These are phyloP conservation scores for Nitzschia inconspicua DNA, from an alignment of 108 stramenopile genomes.

Conservation along the genomic window DNA sequence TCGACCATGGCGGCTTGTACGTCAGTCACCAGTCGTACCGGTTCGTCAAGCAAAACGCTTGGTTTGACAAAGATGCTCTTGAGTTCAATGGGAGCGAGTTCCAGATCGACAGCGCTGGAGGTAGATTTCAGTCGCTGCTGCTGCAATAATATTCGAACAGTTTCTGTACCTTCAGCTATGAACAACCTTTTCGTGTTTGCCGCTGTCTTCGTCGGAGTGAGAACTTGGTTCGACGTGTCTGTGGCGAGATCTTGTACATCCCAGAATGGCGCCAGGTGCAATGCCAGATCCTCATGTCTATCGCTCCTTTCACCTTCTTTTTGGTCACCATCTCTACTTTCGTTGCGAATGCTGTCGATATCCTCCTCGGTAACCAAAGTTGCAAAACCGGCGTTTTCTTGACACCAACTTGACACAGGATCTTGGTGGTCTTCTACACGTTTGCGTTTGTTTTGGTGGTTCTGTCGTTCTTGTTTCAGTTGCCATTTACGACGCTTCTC, in stretches of 20 bases:
- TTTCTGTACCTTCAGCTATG: constrained; percentile 76
- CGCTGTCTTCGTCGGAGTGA: too few species aligned
- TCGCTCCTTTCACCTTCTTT: background rate
- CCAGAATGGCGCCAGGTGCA: too few species aligned
- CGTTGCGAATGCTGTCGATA: background rate
- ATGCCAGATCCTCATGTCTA: background rate
- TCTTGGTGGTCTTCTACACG: background rate
- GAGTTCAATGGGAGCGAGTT: constrained; percentile 26
- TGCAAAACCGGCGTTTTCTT: constrained; percentile 18
- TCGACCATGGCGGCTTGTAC: background rate
- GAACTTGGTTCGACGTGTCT: too few species aligned
- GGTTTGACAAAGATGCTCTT: constrained; percentile 66
- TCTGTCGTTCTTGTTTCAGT: constrained; percentile 27
- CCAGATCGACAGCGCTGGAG: background rate
- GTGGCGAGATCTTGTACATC: too few species aligned
- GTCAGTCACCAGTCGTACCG: constrained; percentile 26
- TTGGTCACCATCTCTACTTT: background rate
- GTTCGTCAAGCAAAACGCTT: constrained; percentile 43
- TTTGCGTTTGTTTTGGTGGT: too few species aligned
- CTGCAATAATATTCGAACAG: constrained; percentile 63
- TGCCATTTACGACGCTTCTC: constrained; percentile 31
- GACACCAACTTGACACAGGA: constrained; percentile 16
- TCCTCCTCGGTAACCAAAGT: constrained; percentile 14
- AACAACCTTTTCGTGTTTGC: constrained; percentile 46
- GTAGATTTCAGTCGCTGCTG: too few species aligned